phyloP scores from a whole-genome alignment of 2,329 filamentous ascomycete species.

The Neurospora sp. region DNA sequence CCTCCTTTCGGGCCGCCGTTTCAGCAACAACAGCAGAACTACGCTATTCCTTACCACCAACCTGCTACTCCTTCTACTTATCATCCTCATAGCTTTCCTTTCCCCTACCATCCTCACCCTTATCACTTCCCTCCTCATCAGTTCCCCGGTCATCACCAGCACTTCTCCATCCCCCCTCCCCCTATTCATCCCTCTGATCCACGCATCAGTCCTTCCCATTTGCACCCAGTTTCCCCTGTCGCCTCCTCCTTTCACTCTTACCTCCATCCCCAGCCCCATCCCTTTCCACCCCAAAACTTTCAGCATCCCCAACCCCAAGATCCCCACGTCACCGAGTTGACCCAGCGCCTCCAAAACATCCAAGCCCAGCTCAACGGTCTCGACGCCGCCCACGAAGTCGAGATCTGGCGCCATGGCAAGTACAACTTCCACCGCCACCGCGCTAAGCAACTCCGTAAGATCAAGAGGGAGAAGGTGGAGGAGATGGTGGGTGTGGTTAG shows the following conservation, averaged over 20 bases:
- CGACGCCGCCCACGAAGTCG: background rate
- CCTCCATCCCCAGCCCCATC: background rate
- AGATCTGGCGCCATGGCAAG: background rate
- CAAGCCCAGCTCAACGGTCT: background rate
- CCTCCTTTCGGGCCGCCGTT: background rate
- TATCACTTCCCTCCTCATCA: background rate
- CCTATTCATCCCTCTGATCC: background rate
- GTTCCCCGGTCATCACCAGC: background rate
- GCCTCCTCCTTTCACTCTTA: background rate
- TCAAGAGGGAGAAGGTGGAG: background rate
- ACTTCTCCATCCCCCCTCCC: background rate
- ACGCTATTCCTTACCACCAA: background rate
- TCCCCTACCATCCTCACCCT: background rate
- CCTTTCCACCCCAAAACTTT: background rate
- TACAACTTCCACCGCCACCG: background rate
- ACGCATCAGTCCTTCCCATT: background rate
- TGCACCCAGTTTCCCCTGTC: background rate
- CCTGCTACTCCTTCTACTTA: background rate
- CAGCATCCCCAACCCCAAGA: background rate
- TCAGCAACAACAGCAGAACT: background rate
- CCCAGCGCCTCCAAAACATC: background rate
- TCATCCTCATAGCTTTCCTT: background rate
- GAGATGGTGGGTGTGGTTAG: background rate
- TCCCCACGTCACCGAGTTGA: background rate
- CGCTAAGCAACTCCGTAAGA: background rate